Evolutionary conservation across 108 stramenopile species (phyloP).

Genomic region (Thalassiosira profunda): DNA sequence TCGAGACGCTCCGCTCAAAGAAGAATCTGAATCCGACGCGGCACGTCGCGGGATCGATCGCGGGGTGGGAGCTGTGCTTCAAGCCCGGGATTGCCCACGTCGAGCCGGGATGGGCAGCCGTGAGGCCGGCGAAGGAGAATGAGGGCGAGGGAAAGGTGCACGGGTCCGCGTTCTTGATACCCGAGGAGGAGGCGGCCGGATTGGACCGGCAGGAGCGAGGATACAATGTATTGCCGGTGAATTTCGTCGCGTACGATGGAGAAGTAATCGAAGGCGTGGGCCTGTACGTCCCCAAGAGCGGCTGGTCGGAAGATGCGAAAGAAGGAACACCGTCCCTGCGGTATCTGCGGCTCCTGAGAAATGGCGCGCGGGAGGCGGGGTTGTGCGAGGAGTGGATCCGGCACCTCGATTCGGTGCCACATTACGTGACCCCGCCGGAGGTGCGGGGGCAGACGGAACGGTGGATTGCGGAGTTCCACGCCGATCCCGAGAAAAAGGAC

Average conservation of each 20-base stretch:
- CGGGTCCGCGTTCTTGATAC: slow-evolving; percentile 24
- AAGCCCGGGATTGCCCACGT: not conserved
- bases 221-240: not conserved
- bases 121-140: not conserved
- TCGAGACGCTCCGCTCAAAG: slow-evolving; percentile 5
- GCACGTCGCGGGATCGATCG: slow-evolving; percentile 3
- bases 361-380: slow-evolving; percentile 9
- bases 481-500: slow-evolving; percentile 7
- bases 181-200: slow-evolving; percentile 1
- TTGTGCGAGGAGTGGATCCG: slow-evolving; percentile 10
- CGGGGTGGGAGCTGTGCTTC: slow-evolving; percentile 14
- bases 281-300: slow-evolving; percentile 12
- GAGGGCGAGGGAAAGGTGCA: slow-evolving; percentile 11
- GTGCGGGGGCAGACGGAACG: slow-evolving; percentile 9
- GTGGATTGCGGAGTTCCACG: slow-evolving; percentile 11
- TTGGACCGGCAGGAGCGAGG: slow-evolving; percentile 11
- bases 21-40: slow-evolving; percentile 10
- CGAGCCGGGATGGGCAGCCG: slow-evolving; percentile 18
- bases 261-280: slow-evolving; percentile 14
- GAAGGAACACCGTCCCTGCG: slow-evolving; percentile 6
- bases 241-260: slow-evolving; percentile 12
- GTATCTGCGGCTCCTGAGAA: slow-evolving; percentile 5
- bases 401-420: slow-evolving; percentile 6
- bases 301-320: slow-evolving; percentile 2
- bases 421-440: slow-evolving; percentile 14